phyloP scores from a whole-genome alignment of 257 asterid genomes.

The Gentiana straminea region DNA sequence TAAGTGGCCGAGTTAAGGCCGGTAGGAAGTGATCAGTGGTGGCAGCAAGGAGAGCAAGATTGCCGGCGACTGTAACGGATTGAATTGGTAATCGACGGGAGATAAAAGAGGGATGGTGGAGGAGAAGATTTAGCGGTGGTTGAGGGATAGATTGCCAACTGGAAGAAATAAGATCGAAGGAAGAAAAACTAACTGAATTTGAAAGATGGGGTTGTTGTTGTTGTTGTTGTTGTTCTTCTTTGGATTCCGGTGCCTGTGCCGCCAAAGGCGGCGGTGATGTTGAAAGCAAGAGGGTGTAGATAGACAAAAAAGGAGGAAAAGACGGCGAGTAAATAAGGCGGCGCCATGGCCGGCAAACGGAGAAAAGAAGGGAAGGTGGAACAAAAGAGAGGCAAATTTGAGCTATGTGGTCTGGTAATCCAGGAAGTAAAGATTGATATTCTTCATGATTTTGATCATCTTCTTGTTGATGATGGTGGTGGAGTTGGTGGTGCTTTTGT shows the following conservation, averaged over 20 bases:
- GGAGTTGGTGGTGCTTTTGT: conserved; percentile 3
- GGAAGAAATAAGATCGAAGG: conserved; percentile 62
- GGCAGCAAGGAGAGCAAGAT: conserved; percentile 57
- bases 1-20: conserved; percentile 48
- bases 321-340: conserved; percentile 59
- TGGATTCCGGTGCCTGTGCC: too few relatives aligned
- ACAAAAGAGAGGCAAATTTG: conserved; percentile 49
- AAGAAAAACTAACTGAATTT: conserved; percentile 21
- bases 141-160: conserved; percentile 49
- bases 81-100: conserved; percentile 69
- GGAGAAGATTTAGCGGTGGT: conserved; percentile 30
- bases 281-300: conserved; percentile 40
- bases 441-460: neutral
- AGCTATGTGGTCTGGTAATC: conserved; percentile 63
- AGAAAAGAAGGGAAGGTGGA: conserved; percentile 41
- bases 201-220: conserved; percentile 8
- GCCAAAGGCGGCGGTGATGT: neutral
- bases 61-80: conserved; percentile 40
- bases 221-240: neutral
- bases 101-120: conserved; percentile 72
- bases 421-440: conserved; percentile 36
- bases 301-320: conserved; percentile 63
- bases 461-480: conserved; percentile 10
- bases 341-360: conserved; percentile 69
- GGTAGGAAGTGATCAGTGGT: conserved; percentile 56